Evolutionary conservation across 257 asterid genomes (phyloP), one percentile per base, ranked within the genome.

Genomic region (Solanum chilense): DNA sequence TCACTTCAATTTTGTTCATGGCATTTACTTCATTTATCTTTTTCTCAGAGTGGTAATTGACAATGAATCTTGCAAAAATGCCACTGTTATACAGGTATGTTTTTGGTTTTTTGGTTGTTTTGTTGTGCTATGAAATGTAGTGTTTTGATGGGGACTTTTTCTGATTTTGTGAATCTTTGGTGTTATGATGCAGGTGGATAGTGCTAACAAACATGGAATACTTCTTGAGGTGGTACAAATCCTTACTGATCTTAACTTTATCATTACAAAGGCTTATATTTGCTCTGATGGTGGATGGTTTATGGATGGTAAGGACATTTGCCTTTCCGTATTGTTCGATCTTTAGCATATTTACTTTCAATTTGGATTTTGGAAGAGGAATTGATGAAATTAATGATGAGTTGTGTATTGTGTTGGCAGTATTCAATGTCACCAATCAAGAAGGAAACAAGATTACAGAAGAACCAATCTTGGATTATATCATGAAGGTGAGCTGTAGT

Each of bases 261-360:
- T 92, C 82, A 91, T 97, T 62, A 93, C 94, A 27, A 97, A 97
- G 87, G 99, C 99, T 77, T 96, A 96, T 76, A 97, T 97, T 9
- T 92, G 94, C 90, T 97, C 99, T 35, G 99, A 97, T 94, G 99
- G 99, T 39, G 99, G 99, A 86, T 97, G 99, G 99, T 97, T 96
- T 86, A 97, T 97, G 99, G 99, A 97, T 88, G 99, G 99, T 97
- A 94, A 80, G 64, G 12, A 20, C 44, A 68, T 39, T 90, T 83
- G 6, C 75, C 81, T 88, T 71, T 58, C 7, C 35, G 68, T 64
- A 14, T 7, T 25, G 44, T 4, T 60, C 6, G 12, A 41, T 35
- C 81, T 35, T 13, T 52, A 39, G 25, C 41, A 58, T 15, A 37
- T 76, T 83, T 33, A 39, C 56, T 87, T 29, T 49, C 27, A 41